phyloP scores from a whole-genome alignment of 2,329 filamentous ascomycete genomes.

The Ambrosiella beaveri region DNA sequence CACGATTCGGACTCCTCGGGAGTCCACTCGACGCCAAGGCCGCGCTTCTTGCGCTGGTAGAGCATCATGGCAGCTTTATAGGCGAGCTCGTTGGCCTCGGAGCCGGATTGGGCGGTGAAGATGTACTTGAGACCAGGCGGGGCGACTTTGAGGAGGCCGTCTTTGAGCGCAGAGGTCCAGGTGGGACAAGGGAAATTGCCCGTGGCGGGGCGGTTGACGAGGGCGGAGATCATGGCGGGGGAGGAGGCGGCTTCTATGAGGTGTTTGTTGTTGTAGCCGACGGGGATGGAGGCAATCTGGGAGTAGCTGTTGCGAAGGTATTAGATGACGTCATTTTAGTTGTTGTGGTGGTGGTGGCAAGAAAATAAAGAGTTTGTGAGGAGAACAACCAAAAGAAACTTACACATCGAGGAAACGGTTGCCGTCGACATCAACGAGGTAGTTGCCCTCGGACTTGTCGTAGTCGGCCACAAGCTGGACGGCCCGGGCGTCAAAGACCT shows the following conservation, averaged over 20 bases:
- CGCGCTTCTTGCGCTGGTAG: slow-evolving; percentile 63
- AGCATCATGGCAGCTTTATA: slow-evolving; percentile 89
- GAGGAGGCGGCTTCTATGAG: slow-evolving; percentile 53
- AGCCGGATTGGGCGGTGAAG: slow-evolving; percentile 77
- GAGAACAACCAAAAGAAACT: slow-evolving; percentile 13
- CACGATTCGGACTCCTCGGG: slow-evolving; percentile 53
- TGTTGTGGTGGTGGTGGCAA: background rate
- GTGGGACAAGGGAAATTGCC: slow-evolving; percentile 81
- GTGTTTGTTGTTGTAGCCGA: slow-evolving; percentile 80
- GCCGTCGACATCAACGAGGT: slow-evolving; percentile 33
- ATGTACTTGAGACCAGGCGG: slow-evolving; percentile 75
- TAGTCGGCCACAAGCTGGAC: slow-evolving; percentile 37
- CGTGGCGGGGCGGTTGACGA: slow-evolving; percentile 78
- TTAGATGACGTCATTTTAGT: background rate
- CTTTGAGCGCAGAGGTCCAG: slow-evolving; percentile 65
- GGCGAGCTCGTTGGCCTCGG: slow-evolving; percentile 84
- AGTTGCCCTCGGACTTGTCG: slow-evolving; percentile 34
- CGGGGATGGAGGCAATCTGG: slow-evolving; percentile 81
- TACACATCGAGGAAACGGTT: slow-evolving; percentile 33
- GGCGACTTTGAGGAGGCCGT: slow-evolving; percentile 64
- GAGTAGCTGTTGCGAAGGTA: slow-evolving; percentile 42
- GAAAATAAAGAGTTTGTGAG: background rate
- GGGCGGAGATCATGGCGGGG: slow-evolving; percentile 59
- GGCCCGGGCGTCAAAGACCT: slow-evolving; percentile 33
- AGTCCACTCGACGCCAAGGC: slow-evolving; percentile 72